A percentile compares a stretch with the other conserved stretches of the same genome.
phyloP scores from a whole-genome alignment of 805 yeast genomes.

The Candida patagonica region DNA sequence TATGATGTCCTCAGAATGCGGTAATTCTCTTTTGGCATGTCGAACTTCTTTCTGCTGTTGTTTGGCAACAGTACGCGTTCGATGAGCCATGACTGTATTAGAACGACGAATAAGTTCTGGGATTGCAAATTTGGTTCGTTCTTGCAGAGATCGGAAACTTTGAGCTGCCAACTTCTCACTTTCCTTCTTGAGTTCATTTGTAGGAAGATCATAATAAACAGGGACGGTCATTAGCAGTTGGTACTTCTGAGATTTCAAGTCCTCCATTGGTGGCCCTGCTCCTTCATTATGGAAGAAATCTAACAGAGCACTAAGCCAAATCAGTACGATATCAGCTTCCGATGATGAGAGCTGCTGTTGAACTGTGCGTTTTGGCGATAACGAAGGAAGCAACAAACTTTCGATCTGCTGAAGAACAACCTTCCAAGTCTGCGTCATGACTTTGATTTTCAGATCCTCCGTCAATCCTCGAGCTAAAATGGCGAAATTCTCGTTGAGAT shows the following conservation, averaged over 20 bases:
- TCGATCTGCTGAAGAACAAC: slow-evolving; percentile 63
- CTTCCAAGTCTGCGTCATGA: slow-evolving; percentile 77
- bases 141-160: slow-evolving; percentile 40
- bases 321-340: slow-evolving; percentile 60
- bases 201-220: slow-evolving; percentile 49
- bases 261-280: slow-evolving; percentile 64
- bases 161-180: slow-evolving; percentile 51
- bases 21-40: slow-evolving; percentile 38
- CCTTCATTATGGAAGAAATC: slow-evolving; percentile 78
- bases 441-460: slow-evolving; percentile 44
- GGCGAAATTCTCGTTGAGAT: slow-evolving; percentile 57
- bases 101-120: slow-evolving; percentile 46
- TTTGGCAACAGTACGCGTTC: slow-evolving; percentile 48
- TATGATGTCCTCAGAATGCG: slow-evolving; percentile 54
- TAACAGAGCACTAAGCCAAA: slow-evolving; percentile 60
- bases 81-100: slow-evolving; percentile 63
- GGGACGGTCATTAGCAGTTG: slow-evolving; percentile 58
- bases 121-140: slow-evolving; percentile 36
- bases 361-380: slow-evolving; percentile 32
- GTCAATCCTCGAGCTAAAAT: slow-evolving; percentile 55
- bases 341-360: slow-evolving; percentile 40
- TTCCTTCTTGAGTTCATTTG: slow-evolving; percentile 42
- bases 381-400: slow-evolving; percentile 60
- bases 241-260: slow-evolving; percentile 52
- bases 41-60: slow-evolving; percentile 38